phyloP scores from a whole-genome alignment of 1,284 basidiomycete genomes.

The Moniliella sp. region DNA sequence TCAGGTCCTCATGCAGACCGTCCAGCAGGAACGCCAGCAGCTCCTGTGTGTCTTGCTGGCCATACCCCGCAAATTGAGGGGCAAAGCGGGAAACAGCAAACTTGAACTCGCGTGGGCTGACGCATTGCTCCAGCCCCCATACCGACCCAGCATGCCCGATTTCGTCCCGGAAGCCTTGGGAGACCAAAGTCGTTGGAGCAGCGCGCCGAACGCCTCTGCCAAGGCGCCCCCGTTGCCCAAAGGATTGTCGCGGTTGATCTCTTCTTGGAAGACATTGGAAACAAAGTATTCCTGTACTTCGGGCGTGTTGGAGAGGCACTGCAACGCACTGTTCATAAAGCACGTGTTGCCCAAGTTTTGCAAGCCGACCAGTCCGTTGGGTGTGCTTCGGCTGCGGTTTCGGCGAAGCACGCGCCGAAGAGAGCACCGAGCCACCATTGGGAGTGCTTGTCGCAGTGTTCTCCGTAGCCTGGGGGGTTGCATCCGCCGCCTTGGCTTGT shows the following conservation, averaged over 20 bases:
- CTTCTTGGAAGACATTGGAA: conserved; percentile 61
- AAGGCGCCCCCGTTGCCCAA: conserved; percentile 89
- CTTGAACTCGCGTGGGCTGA: conserved; percentile 79
- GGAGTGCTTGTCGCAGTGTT: no score
- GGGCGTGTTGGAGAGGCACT: conserved; percentile 76
- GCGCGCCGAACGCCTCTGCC: conserved; percentile 66
- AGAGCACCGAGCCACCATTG: no score
- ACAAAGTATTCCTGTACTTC: conserved; percentile 81
- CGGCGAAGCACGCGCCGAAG: not conserved
- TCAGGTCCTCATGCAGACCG: conserved; percentile 85
- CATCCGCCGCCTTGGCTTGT: no score
- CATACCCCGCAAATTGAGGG: conserved; percentile 65
- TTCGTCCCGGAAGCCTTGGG: conserved; percentile 9
- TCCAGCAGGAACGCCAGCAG: conserved; percentile 83
- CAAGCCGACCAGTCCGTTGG: conserved; percentile 56
- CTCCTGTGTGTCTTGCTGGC: conserved; percentile 94
- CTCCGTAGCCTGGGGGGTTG: no score
- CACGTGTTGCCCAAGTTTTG: conserved; percentile 79
- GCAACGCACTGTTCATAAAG: conserved; percentile 90
- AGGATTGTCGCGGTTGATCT: conserved; percentile 82
- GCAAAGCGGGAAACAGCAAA: conserved; percentile 63
- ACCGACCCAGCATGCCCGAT: no score
- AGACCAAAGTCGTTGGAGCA: conserved; percentile 63
- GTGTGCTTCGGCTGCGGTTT: conserved; percentile 12
- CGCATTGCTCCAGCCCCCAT: conserved; percentile 35